Percentiles rank a stretch among this genome's conserved stretches.
phyloP scores from a whole-genome alignment of 2,329 filamentous ascomycete species.

The Purpureocillium takamizusanense region DNA sequence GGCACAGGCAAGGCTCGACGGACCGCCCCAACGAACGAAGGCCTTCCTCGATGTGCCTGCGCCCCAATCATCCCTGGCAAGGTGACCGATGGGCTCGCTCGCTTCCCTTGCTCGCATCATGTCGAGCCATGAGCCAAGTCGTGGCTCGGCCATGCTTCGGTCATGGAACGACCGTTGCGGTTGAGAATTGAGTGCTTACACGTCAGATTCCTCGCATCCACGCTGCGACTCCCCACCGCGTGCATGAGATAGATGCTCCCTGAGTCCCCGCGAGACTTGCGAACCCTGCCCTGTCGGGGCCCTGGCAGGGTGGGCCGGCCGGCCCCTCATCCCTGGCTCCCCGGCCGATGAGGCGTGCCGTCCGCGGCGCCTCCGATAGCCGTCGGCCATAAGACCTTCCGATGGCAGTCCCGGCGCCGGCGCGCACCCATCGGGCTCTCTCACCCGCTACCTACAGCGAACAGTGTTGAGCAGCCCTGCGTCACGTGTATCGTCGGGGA shows the following conservation, averaged over 20 bases:
- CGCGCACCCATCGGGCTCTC: background rate
- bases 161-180: too few relatives aligned
- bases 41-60: too few relatives aligned
- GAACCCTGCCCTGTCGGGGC: too few relatives aligned
- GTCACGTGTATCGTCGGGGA: too few relatives aligned
- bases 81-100: too few relatives aligned
- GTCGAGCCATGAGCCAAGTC: too few relatives aligned
- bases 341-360: conserved; percentile 1
- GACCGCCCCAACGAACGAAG: background rate
- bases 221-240: too few relatives aligned
- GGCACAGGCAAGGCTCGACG: background rate
- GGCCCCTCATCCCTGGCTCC: conserved; percentile 1
- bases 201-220: background rate
- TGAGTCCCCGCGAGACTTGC: too few relatives aligned
- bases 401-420: background rate
- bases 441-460: too few relatives aligned
- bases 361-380: background rate
- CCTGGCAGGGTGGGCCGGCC: background rate
- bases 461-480: too few relatives aligned
- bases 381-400: background rate
- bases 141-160: too few relatives aligned
- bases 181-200: background rate
- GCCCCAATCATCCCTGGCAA: too few relatives aligned
- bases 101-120: background rate
- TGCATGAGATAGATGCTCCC: background rate